Base-by-base conservation (phyloP, 208 protist genomes). In the Leishmania arabica region DNA sequence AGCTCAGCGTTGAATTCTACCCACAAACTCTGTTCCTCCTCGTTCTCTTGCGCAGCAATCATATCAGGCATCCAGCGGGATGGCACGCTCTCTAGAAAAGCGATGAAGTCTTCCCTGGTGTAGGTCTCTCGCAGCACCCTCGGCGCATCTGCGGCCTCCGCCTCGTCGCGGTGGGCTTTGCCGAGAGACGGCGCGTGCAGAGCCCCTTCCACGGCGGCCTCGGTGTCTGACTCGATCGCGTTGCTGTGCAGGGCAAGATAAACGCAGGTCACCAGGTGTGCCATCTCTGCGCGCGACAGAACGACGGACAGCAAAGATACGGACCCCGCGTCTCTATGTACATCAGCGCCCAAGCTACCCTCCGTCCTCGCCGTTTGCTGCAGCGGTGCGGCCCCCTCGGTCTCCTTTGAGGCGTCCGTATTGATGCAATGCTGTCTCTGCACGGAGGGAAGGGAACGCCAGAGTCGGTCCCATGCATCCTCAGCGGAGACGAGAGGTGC, bases 241-340 rank as follows among this genome's bases (percentile, higher is more conserved):
- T 97, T 97, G 8, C 58, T 85, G 79, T 95, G 90, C 24, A 90
- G 89, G 7, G 90, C 88, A 62, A 92, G 83, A 73, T 88, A 95
- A 27, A 95, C 84, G 77, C 89, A 95, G 24, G 82, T 78, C 65
- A 93, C 90, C 4, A 94, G 77, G 24, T 88, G 78, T 40, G 81
- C 77, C 88, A 97, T 91, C 42, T 95, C 90, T 24, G 71, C 42
- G 45, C 75, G 85, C 11, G 91, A 83, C 19, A 96, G 77, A 27
- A 77, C 37, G 9, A 90, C 78, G 34, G 73, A 73, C n/a, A 71
- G 34, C 49, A 83, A 64, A 31, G 64, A 6, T 1, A 51, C 74
- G 5, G 42, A 15, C 31, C 79, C 54, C 37, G 68, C 54, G 49
- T 56, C 84, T 58, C 31, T 82, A 78, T 85, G 72, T 82, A 81